Base-by-base conservation (phyloP, 2,329 filamentous ascomycete genomes). In the Cladosporium phlei region DNA sequence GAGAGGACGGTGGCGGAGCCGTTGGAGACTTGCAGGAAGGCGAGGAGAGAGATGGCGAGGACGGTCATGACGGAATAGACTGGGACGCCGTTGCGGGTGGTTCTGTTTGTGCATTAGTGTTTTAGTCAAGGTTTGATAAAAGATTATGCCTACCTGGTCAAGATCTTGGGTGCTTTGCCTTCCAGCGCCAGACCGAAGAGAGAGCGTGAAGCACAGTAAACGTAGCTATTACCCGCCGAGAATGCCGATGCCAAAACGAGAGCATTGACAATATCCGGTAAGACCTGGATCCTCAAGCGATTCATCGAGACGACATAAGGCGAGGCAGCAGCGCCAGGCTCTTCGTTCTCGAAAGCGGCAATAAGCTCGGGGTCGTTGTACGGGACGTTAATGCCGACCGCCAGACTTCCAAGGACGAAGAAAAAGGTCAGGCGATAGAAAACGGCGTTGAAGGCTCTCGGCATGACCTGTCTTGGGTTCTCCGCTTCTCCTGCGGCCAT, bases 391-490 rank as follows among this genome's bases (percentile, higher is more conserved):
- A 88, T 83, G 7, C 85, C 85, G 4, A 88, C 81, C 16, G 78
- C 80, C 2, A 93, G 72, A 0, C 84, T 80, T 2, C 86, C 86
- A 2, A 88, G 75, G 29, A 88, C 77, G 67, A 89, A 90, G 64
- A 91, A 90, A 2, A 78, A 69, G 0, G 83, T 83, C 24, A 91
- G 70, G 24, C 87, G 82, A 65, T 86, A 89, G 64, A 90, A 89
- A 1, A 90, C 85, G 38, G 83, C 80, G 50, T 88, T 88, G 66
- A 81, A 89, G 1, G 86, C 86, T 30, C 77, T 79, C 0, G 86
- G 86, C 65, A 93, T 79, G 16, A 83, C 77, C 14, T 68, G 68
- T 12, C 85, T 79, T 0, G 85, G 85, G 55, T 87, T 85, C 56
- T 85, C 77, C 1, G 84, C 77, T 63, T 88, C 85, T 14, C 82